These are phyloP conservation scores for Datisca glomerata DNA, from an alignment of 306 rosid species.

Conservation along the genomic window DNA sequence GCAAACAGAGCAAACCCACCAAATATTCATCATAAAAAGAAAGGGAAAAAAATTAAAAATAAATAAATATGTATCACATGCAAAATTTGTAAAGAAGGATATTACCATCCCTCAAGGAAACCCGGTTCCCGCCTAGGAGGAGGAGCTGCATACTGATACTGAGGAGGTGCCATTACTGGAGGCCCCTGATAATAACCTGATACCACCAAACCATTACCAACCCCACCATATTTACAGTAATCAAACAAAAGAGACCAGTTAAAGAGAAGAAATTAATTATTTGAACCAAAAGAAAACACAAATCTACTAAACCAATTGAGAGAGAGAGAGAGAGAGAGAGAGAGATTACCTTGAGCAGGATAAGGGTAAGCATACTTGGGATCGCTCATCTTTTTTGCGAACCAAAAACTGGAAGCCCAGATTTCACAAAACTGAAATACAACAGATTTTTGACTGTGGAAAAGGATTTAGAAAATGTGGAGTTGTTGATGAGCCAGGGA, in stretches of 20 bases:
- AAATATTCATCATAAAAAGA: too few relatives aligned
- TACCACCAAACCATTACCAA: too few relatives aligned
- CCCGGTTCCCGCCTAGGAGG: constrained; percentile 34
- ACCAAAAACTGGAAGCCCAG: too few relatives aligned
- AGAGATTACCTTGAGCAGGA: constrained; percentile 41
- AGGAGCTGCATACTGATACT: constrained; percentile 32
- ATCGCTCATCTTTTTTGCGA: constrained; percentile 37
- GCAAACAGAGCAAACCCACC: constrained; percentile 11
- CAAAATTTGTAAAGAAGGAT: not conserved
- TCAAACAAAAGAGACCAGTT: not conserved
- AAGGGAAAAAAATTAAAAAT: too few relatives aligned
- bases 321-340: not conserved
- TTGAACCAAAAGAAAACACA: too few relatives aligned
- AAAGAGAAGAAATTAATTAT: not conserved
- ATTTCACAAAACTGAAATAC: too few relatives aligned
- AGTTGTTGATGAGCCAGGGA: too few relatives aligned
- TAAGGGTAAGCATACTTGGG: constrained; percentile 54
- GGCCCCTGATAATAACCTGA: constrained; percentile 47
- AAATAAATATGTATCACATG: too few relatives aligned
- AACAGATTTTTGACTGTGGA: too few relatives aligned
- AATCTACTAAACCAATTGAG: too few relatives aligned
- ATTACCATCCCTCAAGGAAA: constrained; percentile 69
- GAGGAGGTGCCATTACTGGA: constrained; percentile 55
- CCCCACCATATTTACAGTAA: not conserved
- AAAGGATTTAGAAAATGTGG: too few relatives aligned